Conservation (phyloP, 148 eudicot species). For the Spergularia bocconei region DNA sequence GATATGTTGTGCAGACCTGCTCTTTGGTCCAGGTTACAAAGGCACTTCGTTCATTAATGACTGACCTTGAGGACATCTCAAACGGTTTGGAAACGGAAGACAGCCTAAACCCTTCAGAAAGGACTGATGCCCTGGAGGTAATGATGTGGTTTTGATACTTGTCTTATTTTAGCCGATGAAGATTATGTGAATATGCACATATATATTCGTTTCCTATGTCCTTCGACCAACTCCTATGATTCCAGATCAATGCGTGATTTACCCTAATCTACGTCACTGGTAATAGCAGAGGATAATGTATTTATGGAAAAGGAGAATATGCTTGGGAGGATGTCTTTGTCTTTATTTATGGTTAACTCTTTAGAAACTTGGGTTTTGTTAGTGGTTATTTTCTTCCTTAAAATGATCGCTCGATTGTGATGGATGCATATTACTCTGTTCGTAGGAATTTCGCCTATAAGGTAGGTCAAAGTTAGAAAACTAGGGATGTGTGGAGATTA, state of each 20-base stretch:
- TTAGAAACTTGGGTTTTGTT: background rate
- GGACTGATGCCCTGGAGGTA: slow-evolving; percentile 93
- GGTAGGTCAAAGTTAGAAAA: slow-evolving; percentile 1
- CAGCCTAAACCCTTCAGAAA: slow-evolving; percentile 51
- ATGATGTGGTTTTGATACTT: slow-evolving; percentile 1
- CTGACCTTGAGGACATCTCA: slow-evolving; percentile 59
- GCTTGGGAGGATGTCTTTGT: background rate
- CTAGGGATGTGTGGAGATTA: background rate
- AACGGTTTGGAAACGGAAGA: slow-evolving; percentile 49
- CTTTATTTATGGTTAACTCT: background rate
- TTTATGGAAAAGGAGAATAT: background rate
- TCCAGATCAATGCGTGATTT: background rate
- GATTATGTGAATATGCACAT: background rate
- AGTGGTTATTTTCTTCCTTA: background rate
- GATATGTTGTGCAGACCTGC: slow-evolving; percentile 54
- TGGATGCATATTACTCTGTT: background rate
- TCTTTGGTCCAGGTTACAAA: slow-evolving; percentile 65
- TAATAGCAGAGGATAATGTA: background rate
- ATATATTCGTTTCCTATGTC: background rate
- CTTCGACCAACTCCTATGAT: background rate
- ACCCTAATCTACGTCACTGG: background rate
- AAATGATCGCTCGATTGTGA: background rate
- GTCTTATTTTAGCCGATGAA: background rate
- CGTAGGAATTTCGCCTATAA: background rate
- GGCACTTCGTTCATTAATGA: slow-evolving; percentile 58